Conservation (phyloP, 371 early-diverging fungal species). For the Actinomucor elegans region DNA sequence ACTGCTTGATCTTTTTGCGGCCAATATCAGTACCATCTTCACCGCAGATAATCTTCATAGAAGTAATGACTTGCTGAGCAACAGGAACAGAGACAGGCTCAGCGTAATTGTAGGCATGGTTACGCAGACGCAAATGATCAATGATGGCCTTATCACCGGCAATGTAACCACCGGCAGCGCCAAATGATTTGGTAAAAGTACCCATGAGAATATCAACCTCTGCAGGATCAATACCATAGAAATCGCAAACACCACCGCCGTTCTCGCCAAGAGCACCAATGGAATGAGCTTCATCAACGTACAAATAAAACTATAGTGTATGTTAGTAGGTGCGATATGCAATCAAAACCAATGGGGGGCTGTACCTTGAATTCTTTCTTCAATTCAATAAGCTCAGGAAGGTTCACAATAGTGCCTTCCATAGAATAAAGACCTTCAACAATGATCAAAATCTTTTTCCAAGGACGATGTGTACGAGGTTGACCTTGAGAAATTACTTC, state of each 20-base stretch:
- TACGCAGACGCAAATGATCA: constrained; percentile 80
- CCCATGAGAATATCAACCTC: constrained; percentile 99
- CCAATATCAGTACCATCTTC: constrained; percentile 85
- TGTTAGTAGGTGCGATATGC: background rate
- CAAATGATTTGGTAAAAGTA: constrained; percentile 99
- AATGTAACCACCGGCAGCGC: constrained; percentile 99
- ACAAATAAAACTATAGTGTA: constrained; percentile 81
- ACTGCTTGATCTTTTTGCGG: constrained; percentile 75
- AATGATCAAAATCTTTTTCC: constrained; percentile 98
- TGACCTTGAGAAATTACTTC: constrained; percentile 98
- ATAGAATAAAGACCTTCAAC: constrained; percentile 99
- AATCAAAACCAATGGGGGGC: background rate
- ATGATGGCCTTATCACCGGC: constrained; percentile 79
- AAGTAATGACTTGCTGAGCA: constrained; percentile 88
- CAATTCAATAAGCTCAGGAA: constrained; percentile 90
- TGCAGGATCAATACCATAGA: constrained; percentile 86
- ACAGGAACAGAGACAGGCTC: constrained; percentile 94
- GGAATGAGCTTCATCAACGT: constrained; percentile 99
- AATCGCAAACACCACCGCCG: constrained; percentile 96
- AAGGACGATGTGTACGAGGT: constrained; percentile 97
- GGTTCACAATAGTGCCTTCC: constrained; percentile 96
- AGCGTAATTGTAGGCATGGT: constrained; percentile 90
- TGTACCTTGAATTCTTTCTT: constrained; percentile 92
- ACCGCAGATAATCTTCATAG: constrained; percentile 73
- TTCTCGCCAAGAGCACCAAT: constrained; percentile 95